These are phyloP conservation scores for Acanthamoeba healyi DNA, from an alignment of 208 protist species.

Conservation along the genomic window DNA sequence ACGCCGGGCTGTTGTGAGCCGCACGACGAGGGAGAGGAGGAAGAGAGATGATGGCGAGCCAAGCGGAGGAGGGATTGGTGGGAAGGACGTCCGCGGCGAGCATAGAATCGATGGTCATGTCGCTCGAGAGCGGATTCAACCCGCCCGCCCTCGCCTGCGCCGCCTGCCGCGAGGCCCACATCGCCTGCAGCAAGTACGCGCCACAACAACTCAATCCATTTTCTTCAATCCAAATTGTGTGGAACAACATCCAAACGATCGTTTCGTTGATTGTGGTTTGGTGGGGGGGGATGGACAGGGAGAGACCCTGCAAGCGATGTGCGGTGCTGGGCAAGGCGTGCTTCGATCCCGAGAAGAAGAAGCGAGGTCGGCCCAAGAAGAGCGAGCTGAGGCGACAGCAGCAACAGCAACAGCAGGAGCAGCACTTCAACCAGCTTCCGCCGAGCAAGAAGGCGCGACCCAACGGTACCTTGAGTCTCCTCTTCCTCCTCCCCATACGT, in stretches of 20 bases:
- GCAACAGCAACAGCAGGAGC: not conserved
- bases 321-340: not conserved
- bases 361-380: conserved; percentile 48
- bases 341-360: conserved; percentile 51
- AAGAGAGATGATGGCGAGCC: no score
- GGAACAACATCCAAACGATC: no score
- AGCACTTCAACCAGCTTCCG: not conserved
- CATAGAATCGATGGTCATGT: not conserved
- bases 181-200: conserved; percentile 46
- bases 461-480: not conserved
- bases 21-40: no score
- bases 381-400: not conserved
- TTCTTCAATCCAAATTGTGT: not conserved
- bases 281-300: not conserved
- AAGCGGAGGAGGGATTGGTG: not conserved
- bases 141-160: conserved; percentile 1
- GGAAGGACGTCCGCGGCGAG: not conserved
- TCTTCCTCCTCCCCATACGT: not conserved
- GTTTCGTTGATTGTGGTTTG: not conserved
- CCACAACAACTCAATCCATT: not conserved
- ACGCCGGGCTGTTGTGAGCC: no score
- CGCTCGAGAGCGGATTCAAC: not conserved
- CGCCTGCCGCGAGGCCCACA: conserved; percentile 18
- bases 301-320: conserved; percentile 55
- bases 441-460: not conserved